Evolutionary conservation across 2,329 filamentous ascomycete genomes (phyloP), one percentile per base, ranked within the genome.

Genomic region (Penicillium verrucosum): DNA sequence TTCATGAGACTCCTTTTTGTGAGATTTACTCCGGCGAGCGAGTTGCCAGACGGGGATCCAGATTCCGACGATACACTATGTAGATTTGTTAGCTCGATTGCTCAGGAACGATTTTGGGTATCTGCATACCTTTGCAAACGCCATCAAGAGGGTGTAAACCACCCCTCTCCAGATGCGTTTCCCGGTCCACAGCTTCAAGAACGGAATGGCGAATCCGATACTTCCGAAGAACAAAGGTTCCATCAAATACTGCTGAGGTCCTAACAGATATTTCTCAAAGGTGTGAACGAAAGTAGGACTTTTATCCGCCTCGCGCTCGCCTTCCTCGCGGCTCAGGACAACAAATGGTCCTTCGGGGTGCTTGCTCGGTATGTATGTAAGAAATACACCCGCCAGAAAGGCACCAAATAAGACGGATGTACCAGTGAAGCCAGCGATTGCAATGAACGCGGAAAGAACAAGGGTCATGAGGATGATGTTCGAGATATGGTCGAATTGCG

Each of bases 331-430:
- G 21, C 62, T 70, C 59, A 69, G 64, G 9, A 72, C 68, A 1
- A 74, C 68, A 54, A 75, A 76, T 0, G 74, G 74, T 1, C 67
- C 69, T 14, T 71, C 68, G 2, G 72, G 66, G 9, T 70, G 68
- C 49, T 70, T 74, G 59, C 68, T 73, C 3, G 74, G 70, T 8
- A 77, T 57, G 12, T 72, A 71, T 1, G 72, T 72, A 12, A 76
- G 60, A 30, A 77, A 74, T 1, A 68, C 66, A 0, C 74, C 73
- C 0, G 69, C 70, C 1, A 71, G 60, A 37, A 76, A 76, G 0
- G 73, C 68, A 6, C 74, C 75, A 32, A 75, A 76, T 1, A 77
- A 63, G 4, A 75, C 65, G 0, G 73, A 75, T 4, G 73, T 75
- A 3, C 75, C 75, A 7, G 73, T 61, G 49, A 63, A 76, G 2